These are phyloP conservation scores for Chlorencoelia australis DNA, from an alignment of 2,329 filamentous ascomycete genomes.

Conservation along the genomic window DNA sequence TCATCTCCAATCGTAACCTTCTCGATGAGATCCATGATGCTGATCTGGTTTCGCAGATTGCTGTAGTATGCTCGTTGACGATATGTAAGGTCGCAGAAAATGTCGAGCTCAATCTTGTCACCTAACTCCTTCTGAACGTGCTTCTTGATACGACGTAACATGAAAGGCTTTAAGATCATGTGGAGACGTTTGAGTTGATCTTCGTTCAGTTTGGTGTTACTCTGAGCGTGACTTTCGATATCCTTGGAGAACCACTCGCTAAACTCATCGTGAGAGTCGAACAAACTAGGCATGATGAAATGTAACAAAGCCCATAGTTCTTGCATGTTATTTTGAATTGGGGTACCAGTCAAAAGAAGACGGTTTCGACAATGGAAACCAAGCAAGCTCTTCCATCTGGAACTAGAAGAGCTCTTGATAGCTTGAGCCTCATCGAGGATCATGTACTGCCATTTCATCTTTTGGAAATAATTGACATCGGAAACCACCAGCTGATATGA, in stretches of 20 bases:
- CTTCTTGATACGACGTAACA: constrained; percentile 99
- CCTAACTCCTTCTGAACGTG: constrained; percentile 98
- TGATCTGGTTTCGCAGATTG: constrained; percentile 92
- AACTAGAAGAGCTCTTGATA: constrained; percentile 96
- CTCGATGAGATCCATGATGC: constrained; percentile 96
- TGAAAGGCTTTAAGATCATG: constrained; percentile 99
- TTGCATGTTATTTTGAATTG: constrained; percentile 99
- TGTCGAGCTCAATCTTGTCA: constrained; percentile 94
- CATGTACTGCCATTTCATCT: constrained; percentile 99
- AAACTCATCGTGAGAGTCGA: constrained; percentile 88
- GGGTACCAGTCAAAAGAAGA: constrained; percentile 86
- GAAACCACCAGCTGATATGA: constrained; percentile 96
- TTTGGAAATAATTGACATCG: constrained; percentile 95
- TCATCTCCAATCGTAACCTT: constrained; percentile 93
- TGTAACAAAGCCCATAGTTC: constrained; percentile 95
- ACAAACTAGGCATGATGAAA: constrained; percentile 99
- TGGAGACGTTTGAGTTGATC: constrained; percentile 93
- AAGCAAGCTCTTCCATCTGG: constrained; percentile 90
- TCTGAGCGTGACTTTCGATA: constrained; percentile 96
- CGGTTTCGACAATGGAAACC: constrained; percentile 94
- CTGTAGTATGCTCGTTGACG: constrained; percentile 89
- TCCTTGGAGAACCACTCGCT: constrained; percentile 93
- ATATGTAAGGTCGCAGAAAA: constrained; percentile 95
- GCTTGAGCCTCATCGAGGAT: constrained; percentile 97
- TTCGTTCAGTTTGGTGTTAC: constrained; percentile 98